Base-by-base conservation (phyloP, 345 rosid genomes). In the Zanthoxylum bungeanum region DNA sequence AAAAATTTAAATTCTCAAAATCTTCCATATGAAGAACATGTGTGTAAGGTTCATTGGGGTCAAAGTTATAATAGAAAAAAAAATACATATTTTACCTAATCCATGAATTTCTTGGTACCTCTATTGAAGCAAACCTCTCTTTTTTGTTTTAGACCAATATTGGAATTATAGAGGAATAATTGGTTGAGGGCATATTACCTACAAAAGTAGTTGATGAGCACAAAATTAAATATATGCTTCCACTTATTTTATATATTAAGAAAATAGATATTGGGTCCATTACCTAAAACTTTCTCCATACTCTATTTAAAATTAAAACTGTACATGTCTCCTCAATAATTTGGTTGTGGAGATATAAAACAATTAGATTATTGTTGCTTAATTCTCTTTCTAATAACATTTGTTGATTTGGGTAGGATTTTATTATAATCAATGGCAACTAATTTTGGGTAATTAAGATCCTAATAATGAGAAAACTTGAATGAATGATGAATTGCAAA, bases 151-250 rank as follows among this genome's bases (percentile, higher is more conserved):
- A 65, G 78, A 51, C 84, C 78, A 82, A 79, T 81, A 80, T 86
- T 80, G 83, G 82, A 67, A 68, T 76, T 66, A 69, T 64, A 1
- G 31, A 69, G 75, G 84, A 80, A 82, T 80, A 80, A 78, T 76
- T 62, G 76, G 73, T 56, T 19, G 60, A 73, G 70, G 56, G 83
- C 77, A 79, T 62, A 75, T 46, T 62, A 51, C 75, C 79, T 51
- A 67, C 75, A 72, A 81, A 74, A 60, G 63, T 55, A 76, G 78
- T 40, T 61, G 83, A 83, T 74, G 75, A 68, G 69, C 76, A 65
- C 69, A 82, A 49, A 66, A 78, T 75, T 72, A 47, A 78, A 75
- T 73, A 78, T 64, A 71, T 77, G 39, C 34, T 76, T 67, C 69
- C 50, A 49, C 31, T 72, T 68, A 30, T 66, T n/a, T 68, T 52